Evolutionary conservation across 2,329 filamentous ascomycete species (phyloP), one percentile per base, ranked within the genome.

Genomic region (Clonostachys rhizophaga): DNA sequence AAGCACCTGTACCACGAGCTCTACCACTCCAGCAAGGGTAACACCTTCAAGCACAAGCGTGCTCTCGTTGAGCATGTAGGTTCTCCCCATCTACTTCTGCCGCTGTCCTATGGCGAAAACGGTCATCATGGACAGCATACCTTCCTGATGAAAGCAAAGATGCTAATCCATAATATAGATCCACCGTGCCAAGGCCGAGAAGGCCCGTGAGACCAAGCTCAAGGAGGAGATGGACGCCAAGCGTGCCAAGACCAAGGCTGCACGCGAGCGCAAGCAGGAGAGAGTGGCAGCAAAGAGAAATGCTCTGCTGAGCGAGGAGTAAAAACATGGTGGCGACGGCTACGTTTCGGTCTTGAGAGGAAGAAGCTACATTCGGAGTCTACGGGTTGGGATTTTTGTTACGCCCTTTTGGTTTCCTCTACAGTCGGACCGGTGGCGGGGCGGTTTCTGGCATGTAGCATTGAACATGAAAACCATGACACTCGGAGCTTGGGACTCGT

Each of bases 21-120:
- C 63, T 99, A 99, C 86, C 94, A 96, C 78, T 82, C 95, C 73
- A 94, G 89, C 87, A 99, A 99, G 91, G 95, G 94, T 95, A 99
- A 99, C 87, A 92, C 94, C 75, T 99, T 99, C 89, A 99, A 99
- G 91, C 94, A 99, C 90, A 99, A 97, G 91, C 88, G 94, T 79
- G 94, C 91, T 70, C 87, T 99, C 67, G 91, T 99, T 73, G 94
- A 99, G 86, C 94, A 99, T 83, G 94, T 99, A 95, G 70, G 94
- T 90, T 43, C 14, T 34, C 37, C 37, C 40, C 11, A 44, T 34
- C 24, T 14, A 35, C 40, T 37, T 37, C 36, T 34, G 40, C 12
- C 5, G 13, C 18, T 34, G 34, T 20, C 35, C 45, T 43, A 42
- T 4, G 24, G 9, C 10, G 24, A 30, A 30, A 30, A 30, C 3